phyloP scores from a whole-genome alignment of 257 asterid genomes.

The Galeopsis tetrahit region DNA sequence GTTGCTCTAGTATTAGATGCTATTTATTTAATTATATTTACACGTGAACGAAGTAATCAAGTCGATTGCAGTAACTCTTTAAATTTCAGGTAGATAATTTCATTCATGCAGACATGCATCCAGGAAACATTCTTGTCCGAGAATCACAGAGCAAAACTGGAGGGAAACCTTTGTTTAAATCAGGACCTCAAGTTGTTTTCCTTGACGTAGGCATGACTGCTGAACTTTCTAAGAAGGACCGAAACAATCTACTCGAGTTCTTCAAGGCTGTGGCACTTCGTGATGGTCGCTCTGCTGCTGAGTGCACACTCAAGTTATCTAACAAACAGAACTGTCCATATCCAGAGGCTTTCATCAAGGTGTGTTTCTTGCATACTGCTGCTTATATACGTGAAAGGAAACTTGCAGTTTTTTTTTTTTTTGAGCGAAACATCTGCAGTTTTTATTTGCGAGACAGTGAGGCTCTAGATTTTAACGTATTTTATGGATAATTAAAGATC shows the following conservation, averaged over 20 bases:
- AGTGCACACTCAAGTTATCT: constrained; percentile 80
- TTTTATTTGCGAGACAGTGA: constrained; percentile 7
- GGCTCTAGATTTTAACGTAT: constrained; percentile 1
- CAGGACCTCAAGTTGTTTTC: constrained; percentile 81
- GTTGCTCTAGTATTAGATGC: constrained; percentile 6
- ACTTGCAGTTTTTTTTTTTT: constrained; percentile 9
- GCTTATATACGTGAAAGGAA: constrained; percentile 7
- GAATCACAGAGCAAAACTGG: constrained; percentile 47
- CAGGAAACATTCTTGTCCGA: constrained; percentile 92
- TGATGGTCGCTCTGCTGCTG: constrained; percentile 84
- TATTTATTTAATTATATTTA: constrained; percentile 16
- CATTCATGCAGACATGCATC: constrained; percentile 97
- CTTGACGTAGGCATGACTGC: constrained; percentile 98
- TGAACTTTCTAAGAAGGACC: constrained; percentile 81
- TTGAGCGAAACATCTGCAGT: neutral
- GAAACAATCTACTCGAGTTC: constrained; percentile 67
- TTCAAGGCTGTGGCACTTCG: constrained; percentile 94
- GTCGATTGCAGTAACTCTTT: constrained; percentile 22
- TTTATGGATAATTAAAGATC: neutral
- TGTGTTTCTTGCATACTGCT: constrained; percentile 37
- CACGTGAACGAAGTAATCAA: constrained; percentile 4
- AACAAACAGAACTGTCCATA: constrained; percentile 81
- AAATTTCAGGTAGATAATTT: constrained; percentile 82
- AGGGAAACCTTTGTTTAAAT: constrained; percentile 58
- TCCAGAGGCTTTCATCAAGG: constrained; percentile 81